Evolutionary conservation across 140 eudicot genomes (phyloP).

Genomic region (Oenanthe javanica): DNA sequence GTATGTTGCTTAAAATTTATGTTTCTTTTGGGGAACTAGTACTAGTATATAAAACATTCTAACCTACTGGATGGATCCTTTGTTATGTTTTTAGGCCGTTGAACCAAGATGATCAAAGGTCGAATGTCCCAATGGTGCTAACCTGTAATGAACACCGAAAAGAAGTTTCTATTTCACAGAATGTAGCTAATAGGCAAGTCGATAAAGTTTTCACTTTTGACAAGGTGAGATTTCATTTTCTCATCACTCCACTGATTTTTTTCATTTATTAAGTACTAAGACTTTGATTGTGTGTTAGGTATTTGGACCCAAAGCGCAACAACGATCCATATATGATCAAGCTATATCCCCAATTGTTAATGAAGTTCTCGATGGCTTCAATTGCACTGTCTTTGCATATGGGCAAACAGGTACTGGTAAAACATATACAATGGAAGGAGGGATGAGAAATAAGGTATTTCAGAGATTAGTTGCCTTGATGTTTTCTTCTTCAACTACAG

Average conservation of each 20-base stretch:
- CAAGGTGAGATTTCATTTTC: constrained; percentile 38
- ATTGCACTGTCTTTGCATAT: constrained; percentile 87
- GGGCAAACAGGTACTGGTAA: constrained; percentile 92
- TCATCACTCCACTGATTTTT: not conserved
- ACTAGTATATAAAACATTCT: too few species aligned
- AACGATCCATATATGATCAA: constrained; percentile 77
- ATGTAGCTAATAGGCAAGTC: constrained; percentile 58
- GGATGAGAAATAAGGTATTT: constrained; percentile 74
- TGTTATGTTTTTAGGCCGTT: constrained; percentile 42
- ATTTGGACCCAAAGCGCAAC: constrained; percentile 92
- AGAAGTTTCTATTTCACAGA: constrained; percentile 58
- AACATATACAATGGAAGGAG: constrained; percentile 90
- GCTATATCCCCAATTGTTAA: constrained; percentile 70
- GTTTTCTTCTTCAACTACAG: not conserved
- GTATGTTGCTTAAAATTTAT: too few species aligned
- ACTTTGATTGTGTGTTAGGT: constrained; percentile 31
- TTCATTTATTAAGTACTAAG: not conserved
- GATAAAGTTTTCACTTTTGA: constrained; percentile 79
- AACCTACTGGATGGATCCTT: not conserved
- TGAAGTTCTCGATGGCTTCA: constrained; percentile 82
- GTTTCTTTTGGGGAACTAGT: too few species aligned
- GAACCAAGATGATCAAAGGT: constrained; percentile 61
- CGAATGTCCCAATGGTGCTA: constrained; percentile 57
- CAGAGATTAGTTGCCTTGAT: not conserved
- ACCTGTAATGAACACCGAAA: constrained; percentile 72